These are phyloP conservation scores for Grifola frondosa DNA, from an alignment of 1,284 basidiomycete species.

Conservation along the genomic window DNA sequence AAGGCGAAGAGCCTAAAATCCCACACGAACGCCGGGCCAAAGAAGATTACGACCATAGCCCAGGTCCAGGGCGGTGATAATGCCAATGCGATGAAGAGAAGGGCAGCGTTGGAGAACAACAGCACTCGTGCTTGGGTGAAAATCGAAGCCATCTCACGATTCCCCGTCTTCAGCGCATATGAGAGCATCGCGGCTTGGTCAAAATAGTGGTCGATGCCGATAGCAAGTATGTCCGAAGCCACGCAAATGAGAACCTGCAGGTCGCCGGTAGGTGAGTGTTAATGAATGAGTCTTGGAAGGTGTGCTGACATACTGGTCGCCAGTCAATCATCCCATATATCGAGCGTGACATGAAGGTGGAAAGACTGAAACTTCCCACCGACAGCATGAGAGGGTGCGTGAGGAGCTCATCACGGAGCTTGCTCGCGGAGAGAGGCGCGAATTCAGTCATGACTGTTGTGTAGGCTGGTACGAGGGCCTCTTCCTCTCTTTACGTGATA, in stretches of 20 bases:
- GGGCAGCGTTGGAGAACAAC: constrained; percentile 8
- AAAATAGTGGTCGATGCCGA: constrained; percentile 14
- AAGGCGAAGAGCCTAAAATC: constrained; percentile 11
- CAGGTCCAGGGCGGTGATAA: constrained; percentile 8
- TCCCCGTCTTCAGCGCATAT: constrained; percentile 10
- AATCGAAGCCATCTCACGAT: constrained; percentile 9
- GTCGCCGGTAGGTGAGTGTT: too few relatives aligned
- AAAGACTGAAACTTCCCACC: constrained; percentile 9
- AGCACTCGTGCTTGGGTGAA: constrained; percentile 10
- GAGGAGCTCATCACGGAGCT: constrained; percentile 10
- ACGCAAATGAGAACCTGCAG: constrained; percentile 11
- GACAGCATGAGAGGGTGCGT: constrained; percentile 11
- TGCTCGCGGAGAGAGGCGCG: constrained; percentile 5
- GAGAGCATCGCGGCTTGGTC: constrained; percentile 11
- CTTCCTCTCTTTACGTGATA: too few relatives aligned
- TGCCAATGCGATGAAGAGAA: constrained; percentile 6
- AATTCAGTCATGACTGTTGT: neutral
- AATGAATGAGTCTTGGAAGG: too few relatives aligned
- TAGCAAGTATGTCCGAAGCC: constrained; percentile 10
- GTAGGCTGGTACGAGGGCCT: too few relatives aligned
- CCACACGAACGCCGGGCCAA: constrained; percentile 13
- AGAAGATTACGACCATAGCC: constrained; percentile 8
- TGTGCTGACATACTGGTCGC: constrained; percentile 14
- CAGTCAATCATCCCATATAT: constrained; percentile 13
- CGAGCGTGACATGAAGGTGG: constrained; percentile 13